Percentiles rank a stretch among this genome's conserved stretches.
Conservation (phyloP, 202 grass and related monocot genomes). For the Setaria viridis region DNA sequence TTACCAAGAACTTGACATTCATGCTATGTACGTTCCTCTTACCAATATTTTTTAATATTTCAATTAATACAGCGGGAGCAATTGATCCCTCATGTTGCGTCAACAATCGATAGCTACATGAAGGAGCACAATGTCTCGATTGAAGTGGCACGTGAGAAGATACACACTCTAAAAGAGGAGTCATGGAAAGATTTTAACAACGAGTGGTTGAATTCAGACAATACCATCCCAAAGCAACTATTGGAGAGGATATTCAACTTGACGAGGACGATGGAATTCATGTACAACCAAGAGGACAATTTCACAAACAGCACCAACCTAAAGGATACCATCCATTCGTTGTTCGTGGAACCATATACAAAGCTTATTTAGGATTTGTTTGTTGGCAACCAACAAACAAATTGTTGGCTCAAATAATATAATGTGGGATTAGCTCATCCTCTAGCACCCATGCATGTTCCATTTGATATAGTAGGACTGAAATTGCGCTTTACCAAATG, state of each 20-base stretch:
- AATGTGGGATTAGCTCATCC: no score
- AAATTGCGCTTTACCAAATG: no score
- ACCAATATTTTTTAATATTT: not conserved
- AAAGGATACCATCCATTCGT: not conserved
- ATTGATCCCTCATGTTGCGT: no score
- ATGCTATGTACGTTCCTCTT: not conserved
- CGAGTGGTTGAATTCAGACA: not conserved
- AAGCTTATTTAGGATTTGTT: not conserved
- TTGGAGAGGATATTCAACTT: not conserved
- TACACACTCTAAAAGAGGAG: no score
- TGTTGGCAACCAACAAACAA: not conserved
- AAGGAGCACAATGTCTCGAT: no score
- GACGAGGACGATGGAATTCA: constrained; percentile 17
- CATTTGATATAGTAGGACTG: no score
- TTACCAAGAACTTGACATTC: no score
- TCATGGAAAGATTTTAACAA: no score
- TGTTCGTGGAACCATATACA: not conserved
- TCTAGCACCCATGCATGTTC: no score
- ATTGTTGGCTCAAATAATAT: no score
- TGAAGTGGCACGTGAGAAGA: no score
- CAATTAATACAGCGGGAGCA: not conserved
- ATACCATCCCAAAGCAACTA: not conserved
- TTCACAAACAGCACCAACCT: not conserved
- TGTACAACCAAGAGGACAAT: constrained; percentile 3
- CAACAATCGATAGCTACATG: no score